phyloP scores from a whole-genome alignment of 495 filamentous ascomycete genomes.

The Cladorrhinum samala region DNA sequence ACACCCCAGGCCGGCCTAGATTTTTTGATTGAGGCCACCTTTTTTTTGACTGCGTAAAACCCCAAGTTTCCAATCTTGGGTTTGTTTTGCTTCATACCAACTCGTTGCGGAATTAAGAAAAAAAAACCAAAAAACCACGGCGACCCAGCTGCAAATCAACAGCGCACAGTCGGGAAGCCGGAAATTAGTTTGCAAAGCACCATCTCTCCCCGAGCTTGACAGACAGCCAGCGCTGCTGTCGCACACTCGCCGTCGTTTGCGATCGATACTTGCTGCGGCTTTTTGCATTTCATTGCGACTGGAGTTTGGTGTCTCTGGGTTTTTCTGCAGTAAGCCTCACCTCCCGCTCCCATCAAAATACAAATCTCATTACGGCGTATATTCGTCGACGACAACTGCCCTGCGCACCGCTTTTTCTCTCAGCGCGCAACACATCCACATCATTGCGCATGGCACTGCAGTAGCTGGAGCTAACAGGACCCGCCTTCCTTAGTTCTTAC shows the following conservation, averaged over 20 bases:
- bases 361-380: too few species aligned
- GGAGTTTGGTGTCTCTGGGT: not conserved
- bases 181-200: slow-evolving; percentile 1
- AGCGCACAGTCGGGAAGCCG: not conserved
- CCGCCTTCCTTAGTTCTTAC: slow-evolving; percentile 4
- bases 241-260: not conserved
- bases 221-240: not conserved
- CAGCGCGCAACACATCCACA: not conserved
- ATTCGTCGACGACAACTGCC: too few species aligned
- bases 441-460: too few species aligned
- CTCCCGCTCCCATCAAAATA: too few species aligned
- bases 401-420: not conserved
- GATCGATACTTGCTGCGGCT: slow-evolving; percentile 10
- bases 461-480: not conserved
- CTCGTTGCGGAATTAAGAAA: too few species aligned
- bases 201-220: not conserved
- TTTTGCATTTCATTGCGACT: not conserved
- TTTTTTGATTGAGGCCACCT: slow-evolving; percentile 16
- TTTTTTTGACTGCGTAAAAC: slow-evolving; percentile 1
- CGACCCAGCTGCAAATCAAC: too few species aligned
- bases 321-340: not conserved
- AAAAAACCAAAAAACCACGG: too few species aligned
- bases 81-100: too few species aligned
- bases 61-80: slow-evolving; percentile 15
- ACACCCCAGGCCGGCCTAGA: slow-evolving; percentile 16